Evolutionary conservation across 441 rosid genomes (phyloP).

Genomic region (Biscutella auriculata): DNA sequence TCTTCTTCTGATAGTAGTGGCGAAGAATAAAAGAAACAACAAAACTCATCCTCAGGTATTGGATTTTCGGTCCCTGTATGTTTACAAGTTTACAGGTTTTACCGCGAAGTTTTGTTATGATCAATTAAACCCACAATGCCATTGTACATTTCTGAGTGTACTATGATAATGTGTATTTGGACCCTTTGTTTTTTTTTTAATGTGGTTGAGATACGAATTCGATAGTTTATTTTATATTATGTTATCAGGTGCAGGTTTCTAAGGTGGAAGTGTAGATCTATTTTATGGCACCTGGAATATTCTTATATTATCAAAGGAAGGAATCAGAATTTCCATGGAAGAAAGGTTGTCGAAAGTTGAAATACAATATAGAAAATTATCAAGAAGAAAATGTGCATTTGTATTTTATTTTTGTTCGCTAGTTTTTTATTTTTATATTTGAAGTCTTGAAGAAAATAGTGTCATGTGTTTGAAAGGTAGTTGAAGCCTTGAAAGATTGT

Average conservation of each 20-base stretch:
- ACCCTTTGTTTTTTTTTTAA: neutral
- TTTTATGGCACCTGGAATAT: constrained; percentile 1
- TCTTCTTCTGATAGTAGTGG: constrained; percentile 15
- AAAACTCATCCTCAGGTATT: constrained; percentile 14
- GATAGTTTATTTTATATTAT: neutral
- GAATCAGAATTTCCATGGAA: constrained; percentile 7
- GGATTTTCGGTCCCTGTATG: constrained; percentile 3
- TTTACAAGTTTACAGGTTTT: neutral
- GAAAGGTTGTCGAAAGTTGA: constrained; percentile 1
- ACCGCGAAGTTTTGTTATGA: neutral
- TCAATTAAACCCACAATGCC: neutral
- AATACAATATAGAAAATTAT: constrained; percentile 7
- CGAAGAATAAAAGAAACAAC: constrained; percentile 9
- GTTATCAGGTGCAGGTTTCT: constrained; percentile 12
- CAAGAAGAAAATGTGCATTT: constrained; percentile 16
- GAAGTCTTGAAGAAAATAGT: neutral
- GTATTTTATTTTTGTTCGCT: constrained; percentile 1
- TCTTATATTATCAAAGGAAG: constrained; percentile 11
- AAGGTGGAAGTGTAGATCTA: constrained; percentile 12
- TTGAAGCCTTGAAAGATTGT: neutral
- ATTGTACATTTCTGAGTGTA: no score
- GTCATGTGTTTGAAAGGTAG: constrained; percentile 12
- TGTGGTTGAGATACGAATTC: no score
- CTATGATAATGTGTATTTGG: no score
- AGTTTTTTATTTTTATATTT: neutral